These are phyloP conservation scores for Beauveria medogensis DNA, from an alignment of 2,329 filamentous ascomycete genomes.

Conservation along the genomic window DNA sequence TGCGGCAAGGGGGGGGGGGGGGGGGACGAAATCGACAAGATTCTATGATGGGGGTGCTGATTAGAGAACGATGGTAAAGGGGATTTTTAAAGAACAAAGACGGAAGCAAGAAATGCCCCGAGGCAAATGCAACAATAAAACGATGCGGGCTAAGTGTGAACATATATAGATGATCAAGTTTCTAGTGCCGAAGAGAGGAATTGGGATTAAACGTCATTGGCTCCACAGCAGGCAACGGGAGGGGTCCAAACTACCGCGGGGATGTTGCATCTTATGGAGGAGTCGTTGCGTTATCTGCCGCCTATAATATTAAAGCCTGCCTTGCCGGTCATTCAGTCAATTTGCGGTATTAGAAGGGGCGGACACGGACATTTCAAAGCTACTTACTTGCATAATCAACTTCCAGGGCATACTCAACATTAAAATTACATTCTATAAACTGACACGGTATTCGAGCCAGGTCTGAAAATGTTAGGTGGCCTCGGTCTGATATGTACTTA, in stretches of 20 bases:
- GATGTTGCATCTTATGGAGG: conserved; percentile 3
- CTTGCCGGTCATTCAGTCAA: no score
- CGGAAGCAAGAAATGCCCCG: background rate
- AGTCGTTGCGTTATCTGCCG: background rate
- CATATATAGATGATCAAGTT: background rate
- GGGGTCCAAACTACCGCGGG: background rate
- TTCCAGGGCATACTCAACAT: no score
- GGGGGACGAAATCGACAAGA: no score
- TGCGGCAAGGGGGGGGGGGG: background rate
- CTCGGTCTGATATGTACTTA: no score
- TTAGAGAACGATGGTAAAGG: background rate
- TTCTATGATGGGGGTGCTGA: background rate
- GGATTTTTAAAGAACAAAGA: background rate
- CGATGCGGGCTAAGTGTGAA: background rate
- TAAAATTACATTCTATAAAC: no score
- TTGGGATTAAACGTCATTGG: background rate
- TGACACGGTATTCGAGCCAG: no score
- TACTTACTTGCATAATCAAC: no score
- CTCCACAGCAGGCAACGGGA: background rate
- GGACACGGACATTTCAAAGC: background rate
- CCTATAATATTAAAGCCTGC: background rate
- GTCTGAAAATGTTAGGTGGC: no score
- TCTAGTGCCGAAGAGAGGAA: background rate
- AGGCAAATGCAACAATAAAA: background rate
- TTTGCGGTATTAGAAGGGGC: no score